These are phyloP conservation scores for Castanea mollissima DNA, from an alignment of 306 rosid species.

Conservation along the genomic window DNA sequence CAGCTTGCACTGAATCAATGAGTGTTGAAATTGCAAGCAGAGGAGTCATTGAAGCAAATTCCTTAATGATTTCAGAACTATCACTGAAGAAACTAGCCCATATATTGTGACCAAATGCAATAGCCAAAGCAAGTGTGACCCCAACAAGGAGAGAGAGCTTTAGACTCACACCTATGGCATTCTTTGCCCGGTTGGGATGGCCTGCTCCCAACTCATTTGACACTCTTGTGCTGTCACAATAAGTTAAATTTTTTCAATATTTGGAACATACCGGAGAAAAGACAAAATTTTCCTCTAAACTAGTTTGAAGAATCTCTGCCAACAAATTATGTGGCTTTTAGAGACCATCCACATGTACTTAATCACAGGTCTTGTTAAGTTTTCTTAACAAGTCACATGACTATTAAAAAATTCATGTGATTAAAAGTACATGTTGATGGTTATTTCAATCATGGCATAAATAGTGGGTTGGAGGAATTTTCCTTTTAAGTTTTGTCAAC, in stretches of 20 bases:
- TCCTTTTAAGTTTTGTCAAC: too few species aligned
- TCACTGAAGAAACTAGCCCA: constrained; percentile 63
- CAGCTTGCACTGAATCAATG: constrained; percentile 69
- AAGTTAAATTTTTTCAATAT: not conserved
- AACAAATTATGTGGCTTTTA: too few species aligned
- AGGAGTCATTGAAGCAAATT: constrained; percentile 74
- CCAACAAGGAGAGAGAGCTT: constrained; percentile 64
- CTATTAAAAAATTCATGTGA: too few species aligned
- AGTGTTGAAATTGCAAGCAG: constrained; percentile 62
- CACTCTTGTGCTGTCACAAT: constrained; percentile 65
- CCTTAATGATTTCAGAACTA: constrained; percentile 39
- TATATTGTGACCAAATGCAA: constrained; percentile 48
- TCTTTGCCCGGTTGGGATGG: constrained; percentile 49
- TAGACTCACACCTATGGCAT: constrained; percentile 62
- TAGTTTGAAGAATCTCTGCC: too few species aligned
- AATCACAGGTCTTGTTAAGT: too few species aligned
- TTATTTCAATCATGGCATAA: too few species aligned
- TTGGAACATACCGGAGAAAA: not conserved
- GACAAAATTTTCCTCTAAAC: too few species aligned
- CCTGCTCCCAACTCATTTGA: constrained; percentile 88
- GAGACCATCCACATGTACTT: too few species aligned
- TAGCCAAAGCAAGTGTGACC: constrained; percentile 37
- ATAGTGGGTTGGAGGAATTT: too few species aligned
- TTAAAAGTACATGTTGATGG: too few species aligned
- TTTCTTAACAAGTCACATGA: too few species aligned